A percentile compares a stretch with the other conserved stretches of the same genome.
Evolutionary conservation across 495 filamentous ascomycete genomes (phyloP).

Genomic region (Aeminium ludgeri): DNA sequence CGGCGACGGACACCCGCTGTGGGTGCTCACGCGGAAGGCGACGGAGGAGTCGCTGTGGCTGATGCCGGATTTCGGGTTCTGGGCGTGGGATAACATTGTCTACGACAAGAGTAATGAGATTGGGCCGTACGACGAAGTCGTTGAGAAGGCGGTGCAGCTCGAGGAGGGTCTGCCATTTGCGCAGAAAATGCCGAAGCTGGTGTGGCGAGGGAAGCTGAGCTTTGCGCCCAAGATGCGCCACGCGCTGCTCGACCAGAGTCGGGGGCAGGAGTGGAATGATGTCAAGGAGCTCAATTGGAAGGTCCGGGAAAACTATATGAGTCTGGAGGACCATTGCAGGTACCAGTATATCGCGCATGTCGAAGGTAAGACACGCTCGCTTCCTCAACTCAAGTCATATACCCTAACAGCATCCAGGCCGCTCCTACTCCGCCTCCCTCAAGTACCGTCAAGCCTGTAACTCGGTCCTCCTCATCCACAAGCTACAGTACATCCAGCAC

Average conservation of each 20-base stretch:
- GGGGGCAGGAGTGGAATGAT: constrained; percentile 16
- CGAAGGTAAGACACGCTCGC: constrained; percentile 26
- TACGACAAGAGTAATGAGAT: constrained; percentile 8
- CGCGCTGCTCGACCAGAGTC: constrained; percentile 8
- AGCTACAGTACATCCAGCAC: constrained; percentile 13
- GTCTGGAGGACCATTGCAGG: constrained; percentile 37
- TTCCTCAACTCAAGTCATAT: no score
- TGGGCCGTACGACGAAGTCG: neutral
- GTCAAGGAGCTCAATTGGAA: constrained; percentile 24
- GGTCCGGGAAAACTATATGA: constrained; percentile 23
- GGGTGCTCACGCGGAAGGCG: constrained; percentile 11
- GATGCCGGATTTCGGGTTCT: constrained; percentile 22
- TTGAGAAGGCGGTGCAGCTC: constrained; percentile 2
- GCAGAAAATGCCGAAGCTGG: constrained; percentile 14
- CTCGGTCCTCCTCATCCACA: constrained; percentile 14
- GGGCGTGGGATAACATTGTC: constrained; percentile 16
- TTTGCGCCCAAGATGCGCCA: constrained; percentile 5
- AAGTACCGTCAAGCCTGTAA: constrained; percentile 18
- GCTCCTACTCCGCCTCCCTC: constrained; percentile 11
- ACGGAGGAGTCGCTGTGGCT: constrained; percentile 16
- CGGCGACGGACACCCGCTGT: constrained; percentile 7
- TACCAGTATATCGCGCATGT: constrained; percentile 43
- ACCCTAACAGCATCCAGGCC: no score
- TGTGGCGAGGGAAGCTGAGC: constrained; percentile 17
- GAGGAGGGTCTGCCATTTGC: constrained; percentile 10